phyloP scores from a whole-genome alignment of 805 yeast species.

The Candida ipomoeae region DNA sequence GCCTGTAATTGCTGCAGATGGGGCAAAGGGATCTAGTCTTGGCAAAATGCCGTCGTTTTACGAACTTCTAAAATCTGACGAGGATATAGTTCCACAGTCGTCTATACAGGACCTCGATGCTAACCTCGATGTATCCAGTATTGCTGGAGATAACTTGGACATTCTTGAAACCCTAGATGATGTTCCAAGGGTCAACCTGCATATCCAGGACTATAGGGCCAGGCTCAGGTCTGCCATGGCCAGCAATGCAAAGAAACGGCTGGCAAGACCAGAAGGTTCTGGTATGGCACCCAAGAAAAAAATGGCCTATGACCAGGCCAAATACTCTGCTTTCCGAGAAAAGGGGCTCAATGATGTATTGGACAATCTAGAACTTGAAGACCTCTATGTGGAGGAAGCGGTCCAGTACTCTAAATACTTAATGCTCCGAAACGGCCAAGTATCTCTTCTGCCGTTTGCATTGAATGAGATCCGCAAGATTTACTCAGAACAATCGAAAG shows the following conservation, averaged over 20 bases:
- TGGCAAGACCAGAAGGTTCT: not conserved
- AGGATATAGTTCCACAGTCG: conserved; percentile 8
- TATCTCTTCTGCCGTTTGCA: conserved; percentile 5
- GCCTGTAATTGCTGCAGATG: conserved; percentile 19
- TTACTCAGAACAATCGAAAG: conserved; percentile 1
- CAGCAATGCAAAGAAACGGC: not conserved
- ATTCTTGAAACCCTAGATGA: conserved; percentile 1
- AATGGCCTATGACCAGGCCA: not conserved
- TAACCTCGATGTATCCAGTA: conserved; percentile 6
- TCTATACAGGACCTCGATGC: conserved; percentile 12
- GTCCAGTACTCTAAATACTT: not conserved
- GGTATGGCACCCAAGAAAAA: not conserved
- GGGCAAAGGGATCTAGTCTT: not conserved
- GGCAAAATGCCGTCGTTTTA: conserved; percentile 15
- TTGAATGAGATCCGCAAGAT: conserved; percentile 1
- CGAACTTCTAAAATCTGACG: conserved; percentile 9
- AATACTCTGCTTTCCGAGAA: not conserved
- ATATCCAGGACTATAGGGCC: conserved; percentile 4
- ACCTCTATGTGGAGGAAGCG: not conserved
- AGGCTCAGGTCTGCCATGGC: not conserved
- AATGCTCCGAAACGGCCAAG: not conserved
- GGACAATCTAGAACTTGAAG: not conserved
- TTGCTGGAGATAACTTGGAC: conserved; percentile 17
- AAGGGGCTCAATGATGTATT: not conserved
- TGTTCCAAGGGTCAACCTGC: not conserved